Evolutionary conservation across 768 basidiomycete genomes (phyloP).

Genomic region (Rubroboletus pulcherrimus): DNA sequence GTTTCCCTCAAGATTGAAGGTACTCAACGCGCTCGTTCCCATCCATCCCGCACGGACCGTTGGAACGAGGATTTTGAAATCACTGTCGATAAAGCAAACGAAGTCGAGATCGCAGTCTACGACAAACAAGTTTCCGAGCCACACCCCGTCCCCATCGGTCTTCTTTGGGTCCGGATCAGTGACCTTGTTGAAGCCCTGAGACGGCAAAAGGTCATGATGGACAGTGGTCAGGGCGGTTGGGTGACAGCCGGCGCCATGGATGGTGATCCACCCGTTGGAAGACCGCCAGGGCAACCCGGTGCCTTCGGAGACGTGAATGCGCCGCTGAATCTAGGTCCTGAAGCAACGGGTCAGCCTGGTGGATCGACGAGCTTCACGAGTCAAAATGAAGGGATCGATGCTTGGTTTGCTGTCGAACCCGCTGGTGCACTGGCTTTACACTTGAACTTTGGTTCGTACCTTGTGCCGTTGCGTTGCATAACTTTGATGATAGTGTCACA

Average conservation of each 20-base stretch:
- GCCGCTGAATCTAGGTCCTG: constrained; percentile 37
- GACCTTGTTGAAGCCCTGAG: constrained; percentile 93
- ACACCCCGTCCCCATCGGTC: constrained; percentile 84
- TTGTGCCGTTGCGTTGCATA: background rate
- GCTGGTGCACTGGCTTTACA: constrained; percentile 88
- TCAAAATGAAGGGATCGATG: constrained; percentile 79
- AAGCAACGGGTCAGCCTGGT: constrained; percentile 26
- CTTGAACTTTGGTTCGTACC: constrained; percentile 83
- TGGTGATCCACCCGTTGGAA: constrained; percentile 47
- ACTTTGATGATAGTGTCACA: constrained; percentile 31
- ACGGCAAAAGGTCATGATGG: constrained; percentile 86
- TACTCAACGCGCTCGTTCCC: constrained; percentile 85
- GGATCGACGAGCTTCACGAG: constrained; percentile 21
- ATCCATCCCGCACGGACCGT: constrained; percentile 89
- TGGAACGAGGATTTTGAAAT: constrained; percentile 99
- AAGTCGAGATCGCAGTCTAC: constrained; percentile 94
- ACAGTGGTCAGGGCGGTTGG: constrained; percentile 88
- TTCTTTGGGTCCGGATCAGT: constrained; percentile 91
- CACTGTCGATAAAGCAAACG: constrained; percentile 95
- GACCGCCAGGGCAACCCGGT: constrained; percentile 49
- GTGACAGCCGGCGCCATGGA: constrained; percentile 92
- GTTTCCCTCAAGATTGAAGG: constrained; percentile 97
- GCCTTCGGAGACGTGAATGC: constrained; percentile 44
- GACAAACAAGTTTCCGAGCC: constrained; percentile 84
- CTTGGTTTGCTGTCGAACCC: constrained; percentile 97